Evolutionary conservation across 495 filamentous ascomycete genomes (phyloP), one percentile per base, ranked within the genome.

Genomic region (Rusavskia elegans): DNA sequence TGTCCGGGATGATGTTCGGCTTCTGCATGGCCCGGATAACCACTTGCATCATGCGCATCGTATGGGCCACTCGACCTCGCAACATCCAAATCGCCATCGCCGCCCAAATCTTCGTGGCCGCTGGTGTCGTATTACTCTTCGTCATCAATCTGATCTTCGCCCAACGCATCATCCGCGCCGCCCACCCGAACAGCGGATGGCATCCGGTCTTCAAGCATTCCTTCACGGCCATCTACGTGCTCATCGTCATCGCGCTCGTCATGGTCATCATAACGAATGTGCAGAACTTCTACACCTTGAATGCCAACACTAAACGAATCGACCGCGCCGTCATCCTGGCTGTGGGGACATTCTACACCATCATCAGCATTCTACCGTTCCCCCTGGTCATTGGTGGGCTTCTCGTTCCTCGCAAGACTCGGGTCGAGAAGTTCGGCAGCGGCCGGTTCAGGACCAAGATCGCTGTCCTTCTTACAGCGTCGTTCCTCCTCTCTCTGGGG

Each of bases 91-190:
- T 90, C 3, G 81, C 74, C 8, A 85, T 95, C 46, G 81, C 84
- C 0, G 77, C 86, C 2, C 68, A 78, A 51, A 75, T 95, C 59
- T 81, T 94, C 55, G 79, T 90, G 25, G 72, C 78, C 11, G 83
- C 84, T 0, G 89, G 89, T 25, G 77, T 88, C 19, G 58, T 94
- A 23, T 58, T 95, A 7, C 66, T 94, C n/a, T 93, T 84, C 64
- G 65, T 95, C 52, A 64, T 86, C 61, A 92, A 95, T 63, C 66
- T 95, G 29, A 70, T 92, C 58, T 84, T 87, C 61, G 69, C 83
- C 0, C 85, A 90, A 62, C 79, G 89, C 27, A 77, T 94, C 29
- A 56, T 90, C 9, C 73, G 89, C 29, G 84, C 82, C 3, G 75
- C 75, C 13, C 83, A 90, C 52, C 89, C 87, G 0, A 61, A 64